Base-by-base conservation (phyloP, 2,329 filamentous ascomycete genomes). In the Colletotrichum horii region DNA sequence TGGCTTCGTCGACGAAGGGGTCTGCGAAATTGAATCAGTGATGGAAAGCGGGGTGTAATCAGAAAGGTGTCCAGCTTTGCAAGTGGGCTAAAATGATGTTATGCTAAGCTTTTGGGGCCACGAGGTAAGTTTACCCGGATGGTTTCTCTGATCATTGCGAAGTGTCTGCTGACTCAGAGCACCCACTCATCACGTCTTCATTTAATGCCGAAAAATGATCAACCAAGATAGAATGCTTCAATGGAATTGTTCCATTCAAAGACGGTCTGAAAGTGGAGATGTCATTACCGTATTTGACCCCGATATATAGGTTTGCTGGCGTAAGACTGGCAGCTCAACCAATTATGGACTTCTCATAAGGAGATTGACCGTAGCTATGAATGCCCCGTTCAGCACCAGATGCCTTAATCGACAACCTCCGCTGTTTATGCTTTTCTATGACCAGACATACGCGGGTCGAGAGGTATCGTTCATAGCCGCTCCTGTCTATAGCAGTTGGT, bases 11-110 rank as follows among this genome's bases (percentile, higher is more conserved):
- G 11, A 5, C 9, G 38, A 43, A n/a, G 9, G 0, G 19, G 3
- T 43, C 8, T 11, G 2, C 2, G 36, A 38, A 1, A n/a, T 43
- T 4, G 2, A 48, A 12, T 9, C 19, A 48, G 1, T 0, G 5
- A 6, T n/a, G n/a, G 2, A 3, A n/a, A 12, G 38, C 11, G 38
- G 38, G 19, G 3, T 5, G 4, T 19, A 6, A 11, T 9, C 19
- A n/a, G 19, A 48, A 48, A n/a, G 38, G 38, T n/a, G 19, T n/a
- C 6, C 9, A 48, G 6, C 9, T 2, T n/a, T 12, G 38, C n/a
- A 12, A 48, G 6, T n/a, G 38, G 19, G 5, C 19, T 48, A n/a
- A 0, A 12, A n/a, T n/a, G 36, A 43, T 43, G 9, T 43, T 43
- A n/a, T 43, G 28, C 19, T 19, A 7, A 9, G 38, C 12, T 43